Conservation (phyloP, 2,329 filamentous ascomycete genomes). For the Xylariaceae sp. region DNA sequence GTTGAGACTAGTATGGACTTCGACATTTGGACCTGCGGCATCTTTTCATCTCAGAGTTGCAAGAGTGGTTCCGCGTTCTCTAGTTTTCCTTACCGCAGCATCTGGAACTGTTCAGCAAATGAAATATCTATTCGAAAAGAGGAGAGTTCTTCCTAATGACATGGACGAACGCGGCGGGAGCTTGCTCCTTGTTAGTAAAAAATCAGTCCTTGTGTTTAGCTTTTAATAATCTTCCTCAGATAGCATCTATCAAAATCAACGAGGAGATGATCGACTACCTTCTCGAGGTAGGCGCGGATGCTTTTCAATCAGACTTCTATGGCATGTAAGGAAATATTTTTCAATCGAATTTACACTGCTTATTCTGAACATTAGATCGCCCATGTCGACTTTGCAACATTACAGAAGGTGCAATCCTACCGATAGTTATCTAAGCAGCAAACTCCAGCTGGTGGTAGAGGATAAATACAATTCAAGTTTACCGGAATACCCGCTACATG, state of each 20-base stretch:
- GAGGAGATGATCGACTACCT: not conserved
- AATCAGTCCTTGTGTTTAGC: not conserved
- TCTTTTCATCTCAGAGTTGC: constrained; percentile 9
- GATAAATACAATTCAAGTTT: not conserved
- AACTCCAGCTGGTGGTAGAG: not conserved
- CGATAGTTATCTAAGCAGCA: not conserved
- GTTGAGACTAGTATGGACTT: constrained; percentile 5
- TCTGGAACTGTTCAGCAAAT: not conserved
- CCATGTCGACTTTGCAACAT: not conserved
- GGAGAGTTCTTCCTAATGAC: not conserved
- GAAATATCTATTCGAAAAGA: not conserved
- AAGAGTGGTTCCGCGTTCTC: not conserved
- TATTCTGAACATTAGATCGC: not conserved
- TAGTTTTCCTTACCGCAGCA: not conserved
- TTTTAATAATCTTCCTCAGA: not conserved
- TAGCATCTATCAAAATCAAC: not conserved
- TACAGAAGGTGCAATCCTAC: not conserved
- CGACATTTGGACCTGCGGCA: not conserved
- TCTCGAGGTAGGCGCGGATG: constrained; percentile 4
- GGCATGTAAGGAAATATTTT: not conserved
- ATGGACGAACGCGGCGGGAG: not conserved
- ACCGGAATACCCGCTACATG: not conserved
- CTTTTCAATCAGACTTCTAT: not conserved
- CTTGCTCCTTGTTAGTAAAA: constrained; percentile 2
- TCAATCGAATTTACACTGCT: not conserved